Evolutionary conservation across 768 basidiomycete species (phyloP), one percentile per base, ranked within the genome.

Genomic region (Podaxis rugospora): DNA sequence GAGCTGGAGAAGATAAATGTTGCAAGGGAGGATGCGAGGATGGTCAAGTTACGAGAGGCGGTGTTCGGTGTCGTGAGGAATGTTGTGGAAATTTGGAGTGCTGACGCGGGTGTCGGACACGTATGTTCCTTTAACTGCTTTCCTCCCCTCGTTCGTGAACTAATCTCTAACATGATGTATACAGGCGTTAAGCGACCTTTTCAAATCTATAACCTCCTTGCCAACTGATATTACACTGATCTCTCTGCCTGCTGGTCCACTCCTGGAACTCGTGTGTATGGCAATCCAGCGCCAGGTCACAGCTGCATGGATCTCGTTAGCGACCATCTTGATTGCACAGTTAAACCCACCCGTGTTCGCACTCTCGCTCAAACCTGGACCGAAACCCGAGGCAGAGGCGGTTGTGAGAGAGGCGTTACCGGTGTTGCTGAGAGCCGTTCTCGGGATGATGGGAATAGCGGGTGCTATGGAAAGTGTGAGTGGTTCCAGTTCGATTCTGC

Each of bases 131-230:
- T 28, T 16, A 37, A 51, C 40, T 46, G 49, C 5, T 21, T 62
- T 32, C 10, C 21, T 50, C 53, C 36, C 59, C 46, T 59, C 18
- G 35, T 37, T 46, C 61, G 46, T 36, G n/a, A 37, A 39, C 10
- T 49, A 13, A 42, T 55, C 28, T 35, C 61, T 61, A 6, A 32
- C 40, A 36, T 27, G 25, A 58, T 40, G 42, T 56, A 10, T 50
- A 11, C 54, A 94, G 92, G 85, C 86, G 4, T 73, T 93, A 63
- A 93, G 89, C 76, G 88, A 93, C 65, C 76, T 96, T 37, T 82
- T 95, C 76, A 92, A 90, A 63, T 88, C 92, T 0, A 90, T 95
- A 59, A 93, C 95, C 0, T 85, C 88, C 2, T 80, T 95, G 32
- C 89, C 92, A 0, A 77, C 82, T 2, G 91, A 94, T 58, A 79